A percentile compares a stretch with the other conserved stretches of the same genome.
These are phyloP conservation scores for Lipomyces mesembrius DNA, from an alignment of 805 yeast genomes.

Conservation along the genomic window DNA sequence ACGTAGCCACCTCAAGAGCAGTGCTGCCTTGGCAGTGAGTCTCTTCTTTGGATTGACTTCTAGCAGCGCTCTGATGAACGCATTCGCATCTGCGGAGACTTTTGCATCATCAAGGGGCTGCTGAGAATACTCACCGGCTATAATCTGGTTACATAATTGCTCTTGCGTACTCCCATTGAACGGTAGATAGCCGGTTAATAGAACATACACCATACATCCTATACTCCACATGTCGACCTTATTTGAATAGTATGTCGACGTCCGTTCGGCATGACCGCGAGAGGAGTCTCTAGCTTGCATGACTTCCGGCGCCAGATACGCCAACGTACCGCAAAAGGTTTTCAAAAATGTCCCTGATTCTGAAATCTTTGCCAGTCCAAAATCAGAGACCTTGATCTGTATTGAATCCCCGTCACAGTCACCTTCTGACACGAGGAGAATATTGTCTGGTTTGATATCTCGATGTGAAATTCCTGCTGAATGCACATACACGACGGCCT, in stretches of 20 bases:
- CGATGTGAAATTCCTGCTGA: slow-evolving; percentile 91
- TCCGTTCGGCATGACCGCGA: slow-evolving; percentile 36
- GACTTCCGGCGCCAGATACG: slow-evolving; percentile 97
- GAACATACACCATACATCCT: slow-evolving; percentile 91
- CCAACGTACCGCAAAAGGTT: slow-evolving; percentile 96
- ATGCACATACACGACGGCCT: slow-evolving; percentile 87
- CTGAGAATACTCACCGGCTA: slow-evolving; percentile 77
- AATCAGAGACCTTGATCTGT: slow-evolving; percentile 89
- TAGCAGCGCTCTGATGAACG: slow-evolving; percentile 70
- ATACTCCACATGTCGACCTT: slow-evolving; percentile 97
- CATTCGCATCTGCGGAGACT: slow-evolving; percentile 69
- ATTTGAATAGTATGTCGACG: slow-evolving; percentile 64
- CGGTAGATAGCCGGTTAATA: slow-evolving; percentile 90
- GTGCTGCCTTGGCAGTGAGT: slow-evolving; percentile 74
- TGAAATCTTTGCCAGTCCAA: slow-evolving; percentile 91
- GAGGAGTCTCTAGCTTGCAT: slow-evolving; percentile 49
- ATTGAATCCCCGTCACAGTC: slow-evolving; percentile 57
- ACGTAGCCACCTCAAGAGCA: slow-evolving; percentile 80
- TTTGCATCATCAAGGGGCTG: slow-evolving; percentile 61
- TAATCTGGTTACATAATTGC: slow-evolving; percentile 75
- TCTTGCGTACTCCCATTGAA: slow-evolving; percentile 93
- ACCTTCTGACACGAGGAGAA: slow-evolving; percentile 84
- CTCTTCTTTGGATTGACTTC: slow-evolving; percentile 77
- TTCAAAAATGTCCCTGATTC: slow-evolving; percentile 85
- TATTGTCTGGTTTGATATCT: slow-evolving; percentile 95